phyloP scores from a whole-genome alignment of 2,329 filamentous ascomycete species.

The Exophiala sp. region DNA sequence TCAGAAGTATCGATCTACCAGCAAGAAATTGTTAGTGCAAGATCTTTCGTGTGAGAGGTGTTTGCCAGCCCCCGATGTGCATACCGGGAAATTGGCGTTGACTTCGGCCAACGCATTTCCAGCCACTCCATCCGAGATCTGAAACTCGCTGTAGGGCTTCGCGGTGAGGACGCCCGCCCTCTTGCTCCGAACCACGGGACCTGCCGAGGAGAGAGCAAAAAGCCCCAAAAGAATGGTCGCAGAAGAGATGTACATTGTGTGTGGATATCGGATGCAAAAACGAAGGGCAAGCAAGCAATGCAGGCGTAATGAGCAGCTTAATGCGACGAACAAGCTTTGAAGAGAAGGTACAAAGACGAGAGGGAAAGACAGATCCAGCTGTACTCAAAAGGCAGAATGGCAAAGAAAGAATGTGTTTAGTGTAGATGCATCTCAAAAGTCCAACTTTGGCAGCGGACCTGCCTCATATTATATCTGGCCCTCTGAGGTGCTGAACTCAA shows the following conservation, averaged over 20 bases:
- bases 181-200: slow-evolving; percentile 7
- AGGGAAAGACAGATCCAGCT: too few species aligned
- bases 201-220: slow-evolving; percentile 15
- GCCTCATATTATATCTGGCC: too few species aligned
- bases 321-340: too few species aligned
- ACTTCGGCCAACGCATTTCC: slow-evolving; percentile 55
- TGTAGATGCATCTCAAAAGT: too few species aligned
- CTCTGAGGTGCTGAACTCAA: too few species aligned
- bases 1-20: slow-evolving; percentile 29
- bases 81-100: slow-evolving; percentile 53
- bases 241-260: slow-evolving; percentile 12
- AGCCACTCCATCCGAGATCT: slow-evolving; percentile 42
- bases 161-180: slow-evolving; percentile 14
- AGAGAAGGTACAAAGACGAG: too few species aligned
- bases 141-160: slow-evolving; percentile 17
- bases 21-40: not conserved
- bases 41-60: not conserved
- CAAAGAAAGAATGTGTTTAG: too few species aligned
- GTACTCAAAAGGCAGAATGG: too few species aligned
- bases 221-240: slow-evolving; percentile 13
- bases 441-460: too few species aligned
- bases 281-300: not conserved
- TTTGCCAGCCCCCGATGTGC: slow-evolving; percentile 15
- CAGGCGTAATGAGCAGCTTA: too few species aligned
- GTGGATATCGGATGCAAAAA: not conserved